Base-by-base conservation (phyloP, 2,329 filamentous ascomycete species). In the Trematosphaeria pertusa region DNA sequence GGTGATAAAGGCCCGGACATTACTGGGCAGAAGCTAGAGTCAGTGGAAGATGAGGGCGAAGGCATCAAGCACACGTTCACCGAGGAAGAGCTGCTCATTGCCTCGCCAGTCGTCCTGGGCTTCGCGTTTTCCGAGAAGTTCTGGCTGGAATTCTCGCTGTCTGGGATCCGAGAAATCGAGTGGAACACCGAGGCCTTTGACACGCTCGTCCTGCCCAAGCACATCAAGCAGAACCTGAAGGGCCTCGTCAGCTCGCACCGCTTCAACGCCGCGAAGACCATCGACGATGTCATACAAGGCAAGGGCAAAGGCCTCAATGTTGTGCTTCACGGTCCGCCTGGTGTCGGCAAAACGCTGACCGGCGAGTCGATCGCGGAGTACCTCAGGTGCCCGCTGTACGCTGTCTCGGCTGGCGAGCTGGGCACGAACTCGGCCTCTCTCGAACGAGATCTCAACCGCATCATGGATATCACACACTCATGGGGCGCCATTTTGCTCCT, bases 41-140 rank as follows among this genome's bases (percentile, higher is more conserved):
- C 78, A 46, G 70, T 75, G 2, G 58, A 59, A 4, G 49, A 58
- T 3, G 49, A 59, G 2, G 57, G 56, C 7, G 48, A 35, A 54
- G 59, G 52, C 14, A 43, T 48, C n/a, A 62, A 56, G 30, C 80
- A 79, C 1, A 77, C 82, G 15, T 92, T 94, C 67, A 88, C 81
- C 0, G 89, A 94, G 37, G 90, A 95, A 52, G 89, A 96, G 58
- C 87, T 94, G 18, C 77, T 96, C 5, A 87, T 95, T 37, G 86
- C 91, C 2, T 93, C 89, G 2, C 88, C 91, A 0, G 86, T 95
- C 0, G 89, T 96, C 0, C 81, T 95, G 1, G 92, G 91, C 0
- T 96, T 96, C 61, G 84, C 89, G 1, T 95, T 96, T 68, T 85
- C 84, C 1, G 90, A 96, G 72, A 96, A 96, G 73, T 78, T 90